phyloP scores from a whole-genome alignment of 1,284 basidiomycete species.

The Fomitopsis pinicola region DNA sequence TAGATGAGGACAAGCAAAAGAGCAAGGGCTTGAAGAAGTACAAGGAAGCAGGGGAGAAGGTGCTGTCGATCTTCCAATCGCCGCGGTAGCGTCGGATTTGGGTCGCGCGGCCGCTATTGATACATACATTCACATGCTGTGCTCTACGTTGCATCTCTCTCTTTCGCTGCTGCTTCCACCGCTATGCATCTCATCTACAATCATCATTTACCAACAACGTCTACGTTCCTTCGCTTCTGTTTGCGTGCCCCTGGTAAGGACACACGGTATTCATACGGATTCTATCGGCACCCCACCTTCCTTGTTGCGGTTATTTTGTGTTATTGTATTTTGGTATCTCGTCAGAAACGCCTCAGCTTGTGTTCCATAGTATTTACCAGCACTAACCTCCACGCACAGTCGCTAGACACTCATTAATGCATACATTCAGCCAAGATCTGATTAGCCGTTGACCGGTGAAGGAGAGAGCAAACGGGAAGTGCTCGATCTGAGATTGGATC shows the following conservation, averaged over 20 bases:
- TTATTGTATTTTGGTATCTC: constrained; percentile 3
- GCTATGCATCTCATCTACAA: constrained; percentile 22
- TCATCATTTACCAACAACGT: constrained; percentile 16
- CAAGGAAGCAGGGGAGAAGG: constrained; percentile 78
- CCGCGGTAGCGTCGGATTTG: constrained; percentile 31
- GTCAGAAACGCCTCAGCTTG: neutral
- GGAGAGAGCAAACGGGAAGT: too few relatives aligned
- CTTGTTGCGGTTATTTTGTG: constrained; percentile 12
- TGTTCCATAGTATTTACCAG: neutral
- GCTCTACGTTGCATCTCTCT: constrained; percentile 10
- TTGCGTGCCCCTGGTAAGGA: constrained; percentile 2
- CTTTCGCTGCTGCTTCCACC: constrained; percentile 8
- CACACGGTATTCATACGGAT: constrained; percentile 1
- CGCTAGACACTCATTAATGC: neutral
- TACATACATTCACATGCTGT: constrained; percentile 16
- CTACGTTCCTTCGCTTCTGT: constrained; percentile 11
- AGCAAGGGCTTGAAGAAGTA: constrained; percentile 76
- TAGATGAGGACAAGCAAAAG: constrained; percentile 51
- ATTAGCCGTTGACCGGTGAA: too few relatives aligned
- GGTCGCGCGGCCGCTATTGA: neutral
- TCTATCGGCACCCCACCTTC: constrained; percentile 14
- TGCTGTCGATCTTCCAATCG: constrained; percentile 71
- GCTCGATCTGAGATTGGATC: too few relatives aligned
- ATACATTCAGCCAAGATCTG: too few relatives aligned
- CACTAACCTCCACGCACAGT: neutral